Evolutionary conservation across 177 flowering plant species (phyloP).

Genomic region (Vitis hybrid): DNA sequence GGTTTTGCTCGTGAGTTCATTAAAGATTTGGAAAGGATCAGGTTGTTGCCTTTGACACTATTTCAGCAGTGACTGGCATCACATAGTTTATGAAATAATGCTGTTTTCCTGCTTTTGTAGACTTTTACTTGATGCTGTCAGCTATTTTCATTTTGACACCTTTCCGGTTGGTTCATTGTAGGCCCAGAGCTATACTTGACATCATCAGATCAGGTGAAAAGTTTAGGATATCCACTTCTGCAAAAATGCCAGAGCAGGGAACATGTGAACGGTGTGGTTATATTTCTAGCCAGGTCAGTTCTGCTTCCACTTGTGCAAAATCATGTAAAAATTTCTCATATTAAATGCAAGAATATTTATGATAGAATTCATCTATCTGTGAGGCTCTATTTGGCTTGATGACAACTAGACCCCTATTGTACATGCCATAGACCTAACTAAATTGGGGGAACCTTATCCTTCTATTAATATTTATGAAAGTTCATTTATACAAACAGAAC

Average conservation of each 20-base stretch:
- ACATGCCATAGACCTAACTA: too few relatives aligned
- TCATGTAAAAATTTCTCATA: background rate
- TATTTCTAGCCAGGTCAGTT: conserved; percentile 89
- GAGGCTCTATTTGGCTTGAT: too few relatives aligned
- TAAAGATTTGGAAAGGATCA: conserved; percentile 88
- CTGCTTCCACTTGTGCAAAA: background rate
- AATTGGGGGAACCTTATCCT: too few relatives aligned
- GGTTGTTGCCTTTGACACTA: conserved; percentile 35
- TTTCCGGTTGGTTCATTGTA: conserved; percentile 27
- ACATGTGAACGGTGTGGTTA: conserved; percentile 96
- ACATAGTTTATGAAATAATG: background rate
- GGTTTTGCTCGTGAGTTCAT: conserved; percentile 99
- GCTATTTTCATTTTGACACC: background rate
- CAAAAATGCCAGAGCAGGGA: conserved; percentile 99
- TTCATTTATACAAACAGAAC: too few relatives aligned
- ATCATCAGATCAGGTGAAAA: conserved; percentile 89
- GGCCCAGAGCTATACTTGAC: conserved; percentile 95
- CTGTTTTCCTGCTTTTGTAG: background rate
- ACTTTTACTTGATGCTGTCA: background rate
- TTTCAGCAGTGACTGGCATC: background rate
- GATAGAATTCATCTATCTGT: too few relatives aligned
- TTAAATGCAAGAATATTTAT: background rate
- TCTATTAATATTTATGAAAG: too few relatives aligned
- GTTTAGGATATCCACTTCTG: conserved; percentile 81
- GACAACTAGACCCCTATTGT: too few relatives aligned